Base-by-base conservation (phyloP, 2,329 filamentous ascomycete genomes). In the Cryphonectria nitschkei region DNA sequence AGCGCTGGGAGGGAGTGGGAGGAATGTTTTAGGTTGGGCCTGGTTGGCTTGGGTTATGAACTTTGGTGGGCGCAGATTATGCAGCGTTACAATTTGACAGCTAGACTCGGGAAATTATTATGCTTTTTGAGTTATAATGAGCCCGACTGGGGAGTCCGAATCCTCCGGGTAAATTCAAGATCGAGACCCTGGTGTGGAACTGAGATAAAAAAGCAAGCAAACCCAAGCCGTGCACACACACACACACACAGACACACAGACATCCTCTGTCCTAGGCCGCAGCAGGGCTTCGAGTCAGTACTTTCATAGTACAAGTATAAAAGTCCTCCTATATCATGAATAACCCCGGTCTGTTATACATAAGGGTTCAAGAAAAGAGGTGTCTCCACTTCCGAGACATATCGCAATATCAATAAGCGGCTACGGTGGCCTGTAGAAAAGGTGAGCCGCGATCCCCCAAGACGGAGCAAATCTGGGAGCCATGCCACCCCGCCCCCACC, bases 291-390 rank as follows among this genome's bases (percentile, higher is more conserved):
- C 50, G n/a, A 67, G 54, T 58, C 54, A 58, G 65, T 60, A 58
- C 22, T 54, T 16, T 19, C 46, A n/a, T 50, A 50, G 46, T 50
- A 3, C 46, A n/a, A n/a, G 46, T 58, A 29, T 32, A 26, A 41
- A 34, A 41, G 50, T 65, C 29, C 50, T 52, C 22, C 65, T 67
- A 58, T 67, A 67, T 41, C 52, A 58, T 58, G 9, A 41, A 58
- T 5, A 37, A 58, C 41, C 50, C 65, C 6, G 37, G 50, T 34
- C n/a, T 46, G 16, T 16, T 67, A 67, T 67, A 46, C 34, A 32
- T 67, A 13, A 50, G 37, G 46, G 16, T 46, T 65, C 39, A 65
- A 65, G n/a, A 22, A 41, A 16, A 65, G 39, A 26, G 34, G 34
- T n/a, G 62, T 65, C 41, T 19, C 54, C 54, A 58, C 54, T 58